Evolutionary conservation across 2,329 filamentous ascomycete genomes (phyloP), one percentile per base, ranked within the genome.

Genomic region (Trichophaea hybrida): DNA sequence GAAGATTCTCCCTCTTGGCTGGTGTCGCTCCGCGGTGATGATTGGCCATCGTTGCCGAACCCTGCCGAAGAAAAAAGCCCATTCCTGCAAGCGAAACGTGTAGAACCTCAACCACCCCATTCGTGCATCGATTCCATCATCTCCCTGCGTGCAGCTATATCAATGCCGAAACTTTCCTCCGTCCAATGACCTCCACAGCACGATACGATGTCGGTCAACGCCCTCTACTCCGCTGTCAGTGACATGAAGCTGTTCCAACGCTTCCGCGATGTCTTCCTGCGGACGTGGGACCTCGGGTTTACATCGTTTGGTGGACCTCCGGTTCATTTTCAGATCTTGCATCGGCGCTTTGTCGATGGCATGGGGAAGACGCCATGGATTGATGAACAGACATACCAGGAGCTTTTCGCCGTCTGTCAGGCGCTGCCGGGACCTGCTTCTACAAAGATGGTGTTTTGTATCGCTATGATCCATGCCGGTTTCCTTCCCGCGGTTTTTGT

Each of bases 381-480:
- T 32, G 81, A 86, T 69, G 82, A 87, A 57, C 80, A 85, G 66
- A 77, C 81, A 59, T 87, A 83, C 70, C 81, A 85, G 69, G 84
- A 88, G 67, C 75, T 88, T 0, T 88, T 88, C 70, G 82, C 80
- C 32, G 72, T 88, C 50, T 80, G 77, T 15, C 84, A 88, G 71
- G 80, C 81, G 1, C 74, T 87, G 1, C 81, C 80, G 0, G 84
- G 84, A 0, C 85, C 84, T 0, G 84, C 66, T 0, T 84, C 80
- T 63, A 87, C 84, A 1, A 88, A 88, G 68, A 84, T 88, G 79
- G 69, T 80, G 0, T 87, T 85, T 61, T 84, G 79, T 61, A 80
- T 88, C 44, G 80, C 81, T 40, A 70, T 85, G 15, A 77, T 86
- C 7, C 82, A 81, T 61, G 77, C 77, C 8, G 83, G 83, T 0